Percentiles rank a stretch among this genome's conserved stretches.
Conservation (phyloP, 2,329 filamentous ascomycete genomes). For the Curvularia spicifera region DNA sequence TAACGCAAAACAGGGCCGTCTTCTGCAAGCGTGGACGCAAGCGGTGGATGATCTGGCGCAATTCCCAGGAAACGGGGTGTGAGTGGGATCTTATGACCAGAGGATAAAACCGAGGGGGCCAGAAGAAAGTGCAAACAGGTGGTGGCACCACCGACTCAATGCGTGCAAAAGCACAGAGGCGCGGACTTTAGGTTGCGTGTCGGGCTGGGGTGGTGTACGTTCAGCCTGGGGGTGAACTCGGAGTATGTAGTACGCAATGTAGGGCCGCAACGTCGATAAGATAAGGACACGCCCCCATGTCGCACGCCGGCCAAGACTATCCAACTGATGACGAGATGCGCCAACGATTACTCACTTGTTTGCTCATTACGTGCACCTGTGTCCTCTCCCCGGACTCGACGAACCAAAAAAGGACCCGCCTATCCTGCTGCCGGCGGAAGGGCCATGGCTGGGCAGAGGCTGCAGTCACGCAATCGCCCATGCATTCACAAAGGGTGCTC, state of each 20-base stretch:
- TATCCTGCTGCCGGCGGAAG: too few relatives aligned
- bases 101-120: not conserved
- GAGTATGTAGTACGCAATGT: slow-evolving; percentile 3
- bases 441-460: not conserved
- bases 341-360: slow-evolving; percentile 14
- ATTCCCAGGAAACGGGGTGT: slow-evolving; percentile 18
- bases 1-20: slow-evolving; percentile 27
- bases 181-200: slow-evolving; percentile 3
- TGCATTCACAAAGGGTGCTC: not conserved
- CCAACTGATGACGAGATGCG: slow-evolving; percentile 26
- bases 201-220: not conserved
- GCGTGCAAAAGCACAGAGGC: not conserved
- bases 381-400: not conserved
- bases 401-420: slow-evolving; percentile 9
- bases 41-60: slow-evolving; percentile 28
- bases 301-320: slow-evolving; percentile 11
- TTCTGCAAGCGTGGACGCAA: slow-evolving; percentile 26
- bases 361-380: not conserved
- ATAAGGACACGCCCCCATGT: slow-evolving; percentile 15
- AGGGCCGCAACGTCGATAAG: slow-evolving; percentile 12
- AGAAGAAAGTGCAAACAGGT: not conserved
- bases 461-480: slow-evolving; percentile 11
- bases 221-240: not conserved
- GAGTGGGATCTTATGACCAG: not conserved
- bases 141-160: not conserved